Evolutionary conservation across 208 protist genomes (phyloP), one percentile per base, ranked within the genome.

Genomic region (Novymonas esmeraldas): DNA sequence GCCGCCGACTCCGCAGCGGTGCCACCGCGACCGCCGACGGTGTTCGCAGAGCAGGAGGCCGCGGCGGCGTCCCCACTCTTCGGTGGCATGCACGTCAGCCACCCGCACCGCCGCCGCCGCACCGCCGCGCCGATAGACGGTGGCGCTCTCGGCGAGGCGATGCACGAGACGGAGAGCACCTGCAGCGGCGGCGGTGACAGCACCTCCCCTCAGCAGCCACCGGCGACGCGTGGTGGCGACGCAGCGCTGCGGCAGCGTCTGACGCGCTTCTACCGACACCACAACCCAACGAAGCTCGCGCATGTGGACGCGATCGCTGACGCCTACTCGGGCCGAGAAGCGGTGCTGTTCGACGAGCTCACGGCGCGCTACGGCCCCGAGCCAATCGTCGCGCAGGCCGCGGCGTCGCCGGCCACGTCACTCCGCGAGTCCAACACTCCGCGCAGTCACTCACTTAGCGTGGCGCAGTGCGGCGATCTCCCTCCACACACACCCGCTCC

Each of bases 261-360:
- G 18, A 75, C 76, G 54, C 59, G 50, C 16, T 87, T 85, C 16
- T 90, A 84, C 51, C 59, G 73, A 7, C 48, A 73, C 45, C 76
- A 90, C 70, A 69, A 76, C 57, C 79, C 76, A 1, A 51, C 65
- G 1, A 84, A 82, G 65, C 52, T 88, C 11, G 36, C 76, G 0
- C 36, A 78, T 6, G 58, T 89, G 14, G 84, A 93, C 29, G 41
- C 20, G 22, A 76, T 73, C 3, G 18, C 82, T 28, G 65, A 63
- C 33, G 26, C 46, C 7, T 90, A 82, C 61, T 6, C 18, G 0
- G 76, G 74, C 1, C 24, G 62, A 29, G 76, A 89, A 49, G 68
- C 79, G 13, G 50, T 84, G 44, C 70, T 89, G 3, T 85, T 93
- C 36, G n/a, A 38, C 1, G 39, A 63, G n/a, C 60, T 93, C 11